These are phyloP conservation scores for Apophysomyces trapeziformis DNA, from an alignment of 371 early-diverging fungal species.

Conservation along the genomic window DNA sequence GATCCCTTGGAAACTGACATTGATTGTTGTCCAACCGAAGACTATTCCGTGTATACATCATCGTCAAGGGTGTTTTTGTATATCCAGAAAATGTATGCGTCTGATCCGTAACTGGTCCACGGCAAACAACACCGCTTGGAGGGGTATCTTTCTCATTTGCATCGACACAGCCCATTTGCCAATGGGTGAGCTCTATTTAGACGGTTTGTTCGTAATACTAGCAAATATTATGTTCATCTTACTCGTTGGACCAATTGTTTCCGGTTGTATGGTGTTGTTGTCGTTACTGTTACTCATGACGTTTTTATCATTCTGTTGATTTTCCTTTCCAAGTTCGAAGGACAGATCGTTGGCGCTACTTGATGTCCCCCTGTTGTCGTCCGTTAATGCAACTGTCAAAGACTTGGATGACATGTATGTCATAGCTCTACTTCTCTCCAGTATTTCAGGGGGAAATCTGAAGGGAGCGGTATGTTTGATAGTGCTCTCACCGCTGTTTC, in stretches of 20 bases:
- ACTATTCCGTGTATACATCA: not conserved
- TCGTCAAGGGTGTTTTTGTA: conserved; percentile 16
- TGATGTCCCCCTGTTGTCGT: no score
- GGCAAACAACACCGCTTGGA: not conserved
- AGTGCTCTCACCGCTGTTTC: not conserved
- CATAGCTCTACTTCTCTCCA: not conserved
- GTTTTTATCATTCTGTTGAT: not conserved
- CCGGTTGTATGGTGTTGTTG: not conserved
- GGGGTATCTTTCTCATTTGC: not conserved
- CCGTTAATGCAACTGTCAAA: no score
- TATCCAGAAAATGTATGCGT: conserved; percentile 24
- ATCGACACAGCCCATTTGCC: no score
- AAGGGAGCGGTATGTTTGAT: not conserved
- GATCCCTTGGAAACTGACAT: conserved; percentile 64
- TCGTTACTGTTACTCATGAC: not conserved
- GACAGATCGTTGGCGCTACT: no score
- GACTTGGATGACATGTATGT: not conserved
- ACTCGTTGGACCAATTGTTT: not conserved
- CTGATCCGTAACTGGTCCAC: conserved; percentile 16
- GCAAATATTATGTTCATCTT: not conserved
- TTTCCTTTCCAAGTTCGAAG: not conserved
- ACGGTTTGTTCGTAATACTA: not conserved
- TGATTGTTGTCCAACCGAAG: conserved; percentile 10
- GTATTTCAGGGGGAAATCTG: not conserved
- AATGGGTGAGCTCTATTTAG: no score